Evolutionary conservation across 2,329 filamentous ascomycete genomes (phyloP).

Genomic region (Alternaria tenuissima): DNA sequence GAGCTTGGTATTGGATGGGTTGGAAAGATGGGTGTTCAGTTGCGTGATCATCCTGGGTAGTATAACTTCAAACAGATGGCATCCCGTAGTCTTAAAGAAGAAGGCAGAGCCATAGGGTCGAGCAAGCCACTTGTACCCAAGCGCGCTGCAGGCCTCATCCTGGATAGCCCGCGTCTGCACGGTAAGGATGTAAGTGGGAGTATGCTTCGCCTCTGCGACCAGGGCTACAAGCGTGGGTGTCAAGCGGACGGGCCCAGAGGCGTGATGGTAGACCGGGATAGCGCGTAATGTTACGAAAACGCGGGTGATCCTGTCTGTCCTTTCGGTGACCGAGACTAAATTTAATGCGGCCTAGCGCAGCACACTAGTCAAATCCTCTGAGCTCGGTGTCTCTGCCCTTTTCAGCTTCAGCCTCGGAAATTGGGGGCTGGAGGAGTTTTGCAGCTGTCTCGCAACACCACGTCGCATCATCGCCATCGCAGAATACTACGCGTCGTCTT

Average conservation of each 20-base stretch:
- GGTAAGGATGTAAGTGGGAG: conserved; percentile 25
- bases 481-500: background rate
- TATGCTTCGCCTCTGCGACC: conserved; percentile 20
- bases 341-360: background rate
- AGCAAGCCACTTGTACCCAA: conserved; percentile 35
- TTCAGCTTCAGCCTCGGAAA: conserved; percentile 25
- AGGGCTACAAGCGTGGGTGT: conserved; percentile 28
- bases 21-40: conserved; percentile 25
- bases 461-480: conserved; percentile 17
- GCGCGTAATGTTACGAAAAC: conserved; percentile 10
- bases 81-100: conserved; percentile 36
- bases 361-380: background rate
- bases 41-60: conserved; percentile 31
- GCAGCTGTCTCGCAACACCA: conserved; percentile 12
- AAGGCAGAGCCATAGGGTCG: conserved; percentile 20
- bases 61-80: conserved; percentile 31
- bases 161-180: conserved; percentile 26
- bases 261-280: conserved; percentile 13
- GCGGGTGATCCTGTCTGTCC: conserved; percentile 4
- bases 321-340: background rate
- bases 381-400: conserved; percentile 7
- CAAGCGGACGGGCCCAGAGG: conserved; percentile 29
- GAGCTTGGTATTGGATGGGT: conserved; percentile 13
- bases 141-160: conserved; percentile 25
- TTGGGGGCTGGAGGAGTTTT: conserved; percentile 14